Percentiles rank a stretch among this genome's conserved stretches.
phyloP scores from a whole-genome alignment of 108 stramenopile species.

The Asterionellopsis glacialis region DNA sequence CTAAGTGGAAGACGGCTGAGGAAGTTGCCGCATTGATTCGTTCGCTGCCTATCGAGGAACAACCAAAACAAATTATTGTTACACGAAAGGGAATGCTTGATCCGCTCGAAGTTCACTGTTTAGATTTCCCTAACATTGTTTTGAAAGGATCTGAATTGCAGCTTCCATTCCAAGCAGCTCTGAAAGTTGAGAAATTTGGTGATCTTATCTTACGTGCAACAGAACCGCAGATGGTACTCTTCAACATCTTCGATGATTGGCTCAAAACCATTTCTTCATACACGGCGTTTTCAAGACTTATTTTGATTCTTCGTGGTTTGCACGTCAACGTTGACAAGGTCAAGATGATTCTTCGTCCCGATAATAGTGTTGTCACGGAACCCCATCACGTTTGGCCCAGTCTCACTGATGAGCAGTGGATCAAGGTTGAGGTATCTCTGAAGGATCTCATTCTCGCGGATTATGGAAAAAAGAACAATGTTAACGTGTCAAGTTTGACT shows the following conservation, averaged over 20 bases:
- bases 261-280: slow-evolving; percentile 96
- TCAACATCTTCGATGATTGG: slow-evolving; percentile 99
- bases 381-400: slow-evolving; percentile 98
- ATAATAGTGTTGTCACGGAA: slow-evolving; percentile 96
- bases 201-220: slow-evolving; percentile 97
- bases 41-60: slow-evolving; percentile 97
- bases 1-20: slow-evolving; percentile 99
- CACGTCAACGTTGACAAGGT: slow-evolving; percentile 96
- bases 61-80: slow-evolving; percentile 99
- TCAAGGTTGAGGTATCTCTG: slow-evolving; percentile 96
- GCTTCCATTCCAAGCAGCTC: slow-evolving; percentile 97
- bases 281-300: slow-evolving; percentile 98
- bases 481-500: slow-evolving; percentile 97
- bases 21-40: slow-evolving; percentile 98
- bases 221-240: slow-evolving; percentile 99
- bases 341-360: slow-evolving; percentile 96
- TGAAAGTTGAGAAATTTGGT: slow-evolving; percentile 99
- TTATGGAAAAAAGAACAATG: slow-evolving; percentile 99
- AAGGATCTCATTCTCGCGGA: slow-evolving; percentile 99
- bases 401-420: slow-evolving; percentile 99
- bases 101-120: slow-evolving; percentile 96
- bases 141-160: slow-evolving; percentile 98
- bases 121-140: slow-evolving; percentile 99
- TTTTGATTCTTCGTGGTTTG: slow-evolving; percentile 95
- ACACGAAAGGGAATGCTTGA: slow-evolving; percentile 99